Evolutionary conservation across 1,139 yeast genomes (phyloP).

Genomic region (Candida sanyaensis): DNA sequence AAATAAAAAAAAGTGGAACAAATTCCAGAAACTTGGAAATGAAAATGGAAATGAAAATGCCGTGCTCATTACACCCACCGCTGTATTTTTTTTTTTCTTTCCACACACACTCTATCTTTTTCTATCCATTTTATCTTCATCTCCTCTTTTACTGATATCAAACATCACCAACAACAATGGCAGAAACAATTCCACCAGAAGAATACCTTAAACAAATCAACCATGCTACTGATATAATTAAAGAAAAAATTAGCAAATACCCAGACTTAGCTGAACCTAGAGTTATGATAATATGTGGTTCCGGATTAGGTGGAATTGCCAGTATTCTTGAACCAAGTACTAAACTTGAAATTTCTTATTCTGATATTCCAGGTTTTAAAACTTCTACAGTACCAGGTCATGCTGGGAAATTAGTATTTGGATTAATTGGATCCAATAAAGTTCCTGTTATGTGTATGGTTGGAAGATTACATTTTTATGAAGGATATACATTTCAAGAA

Average conservation of each 20-base stretch:
- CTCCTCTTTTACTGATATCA: not conserved
- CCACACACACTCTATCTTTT: not conserved
- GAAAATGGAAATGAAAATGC: no score
- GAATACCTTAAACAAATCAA: slow-evolving; percentile 14
- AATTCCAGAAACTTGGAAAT: no score
- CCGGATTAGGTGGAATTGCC: slow-evolving; percentile 90
- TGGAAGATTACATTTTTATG: slow-evolving; percentile 90
- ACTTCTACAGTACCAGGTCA: slow-evolving; percentile 89
- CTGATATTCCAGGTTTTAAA: slow-evolving; percentile 77
- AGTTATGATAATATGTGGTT: slow-evolving; percentile 86
- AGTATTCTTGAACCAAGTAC: slow-evolving; percentile 45
- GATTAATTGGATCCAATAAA: slow-evolving; percentile 64
- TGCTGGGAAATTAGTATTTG: slow-evolving; percentile 79
- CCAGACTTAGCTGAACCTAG: slow-evolving; percentile 42
- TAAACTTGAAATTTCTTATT: slow-evolving; percentile 57
- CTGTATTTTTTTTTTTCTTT: not conserved
- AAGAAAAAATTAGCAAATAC: slow-evolving; percentile 6
- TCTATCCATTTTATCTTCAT: not conserved
- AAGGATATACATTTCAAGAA: slow-evolving; percentile 79
- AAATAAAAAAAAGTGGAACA: no score
- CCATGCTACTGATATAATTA: slow-evolving; percentile 13
- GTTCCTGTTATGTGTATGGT: slow-evolving; percentile 93
- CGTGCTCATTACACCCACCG: no score
- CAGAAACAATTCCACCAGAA: slow-evolving; percentile 14
- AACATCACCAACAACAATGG: slow-evolving; percentile 7